Evolutionary conservation across 148 eudicot species (phyloP).

Genomic region (Diospyros lotus): DNA sequence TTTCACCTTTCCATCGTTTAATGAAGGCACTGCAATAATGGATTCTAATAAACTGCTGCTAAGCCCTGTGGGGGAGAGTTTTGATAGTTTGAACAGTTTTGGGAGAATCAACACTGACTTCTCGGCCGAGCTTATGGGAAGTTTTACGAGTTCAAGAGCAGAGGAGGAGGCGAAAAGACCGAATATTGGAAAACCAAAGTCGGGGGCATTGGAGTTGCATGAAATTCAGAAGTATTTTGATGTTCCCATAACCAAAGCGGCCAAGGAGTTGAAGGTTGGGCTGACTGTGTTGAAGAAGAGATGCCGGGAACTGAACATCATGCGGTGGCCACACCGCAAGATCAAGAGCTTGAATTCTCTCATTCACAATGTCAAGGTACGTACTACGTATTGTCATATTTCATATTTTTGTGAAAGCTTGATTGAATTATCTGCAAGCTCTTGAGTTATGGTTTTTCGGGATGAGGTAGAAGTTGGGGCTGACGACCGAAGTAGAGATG

Average conservation of each 20-base stretch:
- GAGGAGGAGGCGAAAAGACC: not conserved
- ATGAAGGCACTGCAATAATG: not conserved
- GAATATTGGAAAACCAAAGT: conserved; percentile 17
- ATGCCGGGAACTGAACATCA: conserved; percentile 59
- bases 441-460: not conserved
- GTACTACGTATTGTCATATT: not conserved
- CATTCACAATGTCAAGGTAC: conserved; percentile 58
- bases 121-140: not conserved
- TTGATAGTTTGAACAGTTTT: no score
- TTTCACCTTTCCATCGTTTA: not conserved
- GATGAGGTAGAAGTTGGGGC: conserved; percentile 44
- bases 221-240: conserved; percentile 70
- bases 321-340: conserved; percentile 49
- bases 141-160: not conserved
- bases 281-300: conserved; percentile 80
- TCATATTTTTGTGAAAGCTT: not conserved
- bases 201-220: conserved; percentile 30
- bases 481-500: conserved; percentile 33
- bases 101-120: not conserved
- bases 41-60: not conserved
- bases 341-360: conserved; percentile 61
- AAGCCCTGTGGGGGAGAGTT: not conserved
- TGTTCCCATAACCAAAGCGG: conserved; percentile 69
- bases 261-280: conserved; percentile 68
- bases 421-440: not conserved